phyloP scores from a whole-genome alignment of 2,329 filamentous ascomycete genomes.

The Ceratocystis albifundus region DNA sequence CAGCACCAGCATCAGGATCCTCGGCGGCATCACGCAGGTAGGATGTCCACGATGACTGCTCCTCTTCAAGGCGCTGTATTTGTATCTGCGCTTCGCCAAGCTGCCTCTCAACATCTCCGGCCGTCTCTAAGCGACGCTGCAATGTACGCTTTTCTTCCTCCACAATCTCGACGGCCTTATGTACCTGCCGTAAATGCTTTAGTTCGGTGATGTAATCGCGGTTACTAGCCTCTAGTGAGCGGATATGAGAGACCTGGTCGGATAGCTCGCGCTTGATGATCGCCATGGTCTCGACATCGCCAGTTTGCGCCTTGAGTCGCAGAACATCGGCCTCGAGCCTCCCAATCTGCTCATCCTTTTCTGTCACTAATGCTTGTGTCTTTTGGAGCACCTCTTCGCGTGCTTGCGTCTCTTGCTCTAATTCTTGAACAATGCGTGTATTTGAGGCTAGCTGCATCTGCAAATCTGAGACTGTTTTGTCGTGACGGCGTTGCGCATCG shows the following conservation, averaged over 20 bases:
- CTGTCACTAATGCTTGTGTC: constrained; percentile 53
- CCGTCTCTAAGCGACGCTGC: constrained; percentile 62
- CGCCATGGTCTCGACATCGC: constrained; percentile 71
- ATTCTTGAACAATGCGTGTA: constrained; percentile 42
- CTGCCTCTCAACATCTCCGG: constrained; percentile 63
- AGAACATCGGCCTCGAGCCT: constrained; percentile 73
- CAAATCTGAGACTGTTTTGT: constrained; percentile 45
- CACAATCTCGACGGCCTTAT: constrained; percentile 83
- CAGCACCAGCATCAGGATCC: constrained; percentile 48
- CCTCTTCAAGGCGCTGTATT: constrained; percentile 76
- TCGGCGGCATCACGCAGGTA: constrained; percentile 52
- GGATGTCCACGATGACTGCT: constrained; percentile 73
- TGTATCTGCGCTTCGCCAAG: constrained; percentile 70
- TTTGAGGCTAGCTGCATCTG: constrained; percentile 40
- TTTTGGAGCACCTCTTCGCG: constrained; percentile 47
- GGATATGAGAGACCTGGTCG: constrained; percentile 86
- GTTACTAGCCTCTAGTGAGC: constrained; percentile 67
- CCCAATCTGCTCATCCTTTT: constrained; percentile 60
- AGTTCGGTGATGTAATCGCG: constrained; percentile 70
- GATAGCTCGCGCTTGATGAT: constrained; percentile 80
- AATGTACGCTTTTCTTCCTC: constrained; percentile 88
- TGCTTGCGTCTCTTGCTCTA: constrained; percentile 46
- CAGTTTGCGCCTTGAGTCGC: constrained; percentile 71
- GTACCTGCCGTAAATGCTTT: constrained; percentile 65
- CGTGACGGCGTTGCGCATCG: constrained; percentile 53